Evolutionary conservation across 129 eudicot species (phyloP).

Genomic region (Erigeron canadensis): DNA sequence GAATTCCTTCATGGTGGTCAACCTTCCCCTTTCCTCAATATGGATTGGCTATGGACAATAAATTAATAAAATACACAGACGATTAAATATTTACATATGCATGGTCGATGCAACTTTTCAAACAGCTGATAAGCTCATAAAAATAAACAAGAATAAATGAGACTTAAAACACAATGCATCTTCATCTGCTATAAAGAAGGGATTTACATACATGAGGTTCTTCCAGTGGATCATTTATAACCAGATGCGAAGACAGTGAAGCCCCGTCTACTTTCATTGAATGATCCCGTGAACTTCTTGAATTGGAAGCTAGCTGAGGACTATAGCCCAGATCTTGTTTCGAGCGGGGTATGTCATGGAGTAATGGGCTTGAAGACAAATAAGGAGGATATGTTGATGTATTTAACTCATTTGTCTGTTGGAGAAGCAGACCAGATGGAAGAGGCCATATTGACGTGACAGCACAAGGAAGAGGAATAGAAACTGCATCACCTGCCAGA

Average conservation of each 20-base stretch:
- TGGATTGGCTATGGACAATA: conserved; percentile 52
- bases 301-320: conserved; percentile 47
- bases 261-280: conserved; percentile 42
- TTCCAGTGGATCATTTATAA: conserved; percentile 76
- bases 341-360: conserved; percentile 56
- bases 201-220: conserved; percentile 75
- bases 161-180: background rate
- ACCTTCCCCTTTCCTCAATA: conserved; percentile 87
- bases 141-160: background rate
- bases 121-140: background rate
- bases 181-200: conserved; percentile 1
- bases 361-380: conserved; percentile 57
- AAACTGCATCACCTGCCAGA: conserved; percentile 73
- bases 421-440: conserved; percentile 91
- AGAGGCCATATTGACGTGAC: conserved; percentile 94
- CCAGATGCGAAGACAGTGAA: conserved; percentile 20
- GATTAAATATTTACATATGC: conserved; percentile 1
- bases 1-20: conserved; percentile 71
- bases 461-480: conserved; percentile 64
- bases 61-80: conserved; percentile 14
- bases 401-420: conserved; percentile 67
- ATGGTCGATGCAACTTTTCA: conserved; percentile 10
- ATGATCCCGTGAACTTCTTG: conserved; percentile 43
- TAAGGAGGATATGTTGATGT: conserved; percentile 40
- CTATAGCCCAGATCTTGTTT: conserved; percentile 73